Base-by-base conservation (phyloP, 2,329 filamentous ascomycete species). In the Diaporthe citriasiana region DNA sequence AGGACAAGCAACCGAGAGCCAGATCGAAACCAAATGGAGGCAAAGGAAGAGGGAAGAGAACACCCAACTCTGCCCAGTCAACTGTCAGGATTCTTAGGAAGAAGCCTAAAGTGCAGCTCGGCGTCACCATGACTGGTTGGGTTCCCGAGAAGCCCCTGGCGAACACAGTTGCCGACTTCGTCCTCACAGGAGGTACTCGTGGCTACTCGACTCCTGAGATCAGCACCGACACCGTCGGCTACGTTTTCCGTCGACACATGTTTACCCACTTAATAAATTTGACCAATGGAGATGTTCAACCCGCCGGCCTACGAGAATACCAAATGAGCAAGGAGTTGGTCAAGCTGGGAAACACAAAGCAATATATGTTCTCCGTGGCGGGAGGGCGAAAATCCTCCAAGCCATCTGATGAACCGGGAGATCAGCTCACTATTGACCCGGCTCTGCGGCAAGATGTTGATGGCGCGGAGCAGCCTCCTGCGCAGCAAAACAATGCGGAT, bases 281-380 rank as follows among this genome's bases (percentile, higher is more conserved):
- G 57, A 78, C 84, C 75, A 77, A 79, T 47, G 77, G 78, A 6
- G 79, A 82, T 45, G 78, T 78, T n/a, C 85, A 87, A 73, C 85
- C 85, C 25, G 60, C 77, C 19, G 82, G 86, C 66, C 78, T 87
- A 51, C 77, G 80, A 40, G 82, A 84, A 27, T 82, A 86, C 40
- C 81, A 83, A 71, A 80, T 87, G 33, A 79, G 76, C 47, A 83
- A 82, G 65, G 79, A 83, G 57, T 77, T 84, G 6, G 80, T 80
- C 12, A 83, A 84, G 10, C 74, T 81, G 3, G 83, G 84, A 13
- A 86, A 84, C 75, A 84, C 83, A 38, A 83, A 82, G 70, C 83
- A 83, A 13, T 86, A 85, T 75, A 82, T 83, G 59, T 86, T 85
- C 72, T 82, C 81, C 51, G 77, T 80, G 33, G 74, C 60, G 53